Evolutionary conservation across 768 basidiomycete species (phyloP).

Genomic region (Cystofilobasidium bisporidii): DNA sequence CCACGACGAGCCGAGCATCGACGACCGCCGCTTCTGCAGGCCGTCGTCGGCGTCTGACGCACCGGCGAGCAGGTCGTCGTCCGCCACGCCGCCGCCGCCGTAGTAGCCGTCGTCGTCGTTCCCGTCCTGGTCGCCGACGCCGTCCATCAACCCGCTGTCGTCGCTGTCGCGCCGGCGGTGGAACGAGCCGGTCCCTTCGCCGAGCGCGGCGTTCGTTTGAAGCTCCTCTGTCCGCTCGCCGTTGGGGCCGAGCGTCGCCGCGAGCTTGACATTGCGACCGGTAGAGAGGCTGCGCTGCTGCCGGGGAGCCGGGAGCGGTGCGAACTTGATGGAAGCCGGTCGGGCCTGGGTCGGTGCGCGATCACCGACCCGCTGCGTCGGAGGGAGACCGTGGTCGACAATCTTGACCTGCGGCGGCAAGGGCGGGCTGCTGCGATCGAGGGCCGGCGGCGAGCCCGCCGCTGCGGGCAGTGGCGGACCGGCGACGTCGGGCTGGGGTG

Average conservation of each 20-base stretch:
- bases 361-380: background rate
- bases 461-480: no score
- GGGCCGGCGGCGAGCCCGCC: background rate
- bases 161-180: background rate
- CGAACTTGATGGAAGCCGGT: constrained; percentile 23
- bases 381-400: background rate
- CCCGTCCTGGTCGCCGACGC: background rate
- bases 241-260: constrained; percentile 4
- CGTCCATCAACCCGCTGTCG: background rate
- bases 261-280: constrained; percentile 16
- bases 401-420: background rate
- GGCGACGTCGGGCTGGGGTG: background rate
- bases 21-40: background rate
- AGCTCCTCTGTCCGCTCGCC: constrained; percentile 19
- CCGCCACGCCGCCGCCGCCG: background rate
- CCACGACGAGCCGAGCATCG: constrained; percentile 12
- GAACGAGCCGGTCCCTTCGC: background rate
- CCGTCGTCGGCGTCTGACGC: no score
- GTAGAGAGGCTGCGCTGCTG: constrained; percentile 19
- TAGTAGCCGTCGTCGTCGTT: background rate
- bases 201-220: background rate
- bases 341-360: background rate
- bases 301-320: constrained; percentile 21
- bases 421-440: background rate
- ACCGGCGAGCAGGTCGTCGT: no score